A percentile compares a stretch with the other conserved stretches of the same genome.
Evolutionary conservation across 176 grass and related monocot species (phyloP).

Genomic region (Zizania latifolia): DNA sequence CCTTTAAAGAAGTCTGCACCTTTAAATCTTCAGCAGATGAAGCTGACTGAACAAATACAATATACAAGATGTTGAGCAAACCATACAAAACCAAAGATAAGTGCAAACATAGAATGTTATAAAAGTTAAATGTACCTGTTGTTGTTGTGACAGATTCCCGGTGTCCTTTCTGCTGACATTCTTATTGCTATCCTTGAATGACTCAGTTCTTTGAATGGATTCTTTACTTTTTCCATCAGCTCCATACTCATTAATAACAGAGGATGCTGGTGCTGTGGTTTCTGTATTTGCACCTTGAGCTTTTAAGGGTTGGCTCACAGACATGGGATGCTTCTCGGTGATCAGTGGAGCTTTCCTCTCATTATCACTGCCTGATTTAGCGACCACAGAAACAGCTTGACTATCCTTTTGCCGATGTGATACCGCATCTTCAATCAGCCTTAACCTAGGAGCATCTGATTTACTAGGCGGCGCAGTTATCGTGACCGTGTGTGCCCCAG

Average conservation of each 20-base stretch:
- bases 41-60: slow-evolving; percentile 47
- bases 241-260: slow-evolving; percentile 17
- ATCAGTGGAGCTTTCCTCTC: slow-evolving; percentile 25
- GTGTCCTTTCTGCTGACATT: slow-evolving; percentile 35
- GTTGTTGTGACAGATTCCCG: slow-evolving; percentile 37
- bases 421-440: slow-evolving; percentile 21
- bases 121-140: slow-evolving; percentile 41
- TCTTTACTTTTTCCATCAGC: slow-evolving; percentile 53
- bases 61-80: slow-evolving; percentile 13
- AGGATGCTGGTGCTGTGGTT: background rate
- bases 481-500: slow-evolving; percentile 30
- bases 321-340: slow-evolving; percentile 21
- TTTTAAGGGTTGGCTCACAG: slow-evolving; percentile 9
- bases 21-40: slow-evolving; percentile 39
- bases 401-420: slow-evolving; percentile 23
- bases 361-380: slow-evolving; percentile 28
- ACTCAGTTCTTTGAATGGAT: slow-evolving; percentile 41
- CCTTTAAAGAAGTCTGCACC: slow-evolving; percentile 24
- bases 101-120: background rate
- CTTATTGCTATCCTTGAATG: slow-evolving; percentile 62
- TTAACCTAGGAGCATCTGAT: slow-evolving; percentile 46
- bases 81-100: background rate
- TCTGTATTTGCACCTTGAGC: slow-evolving; percentile 16
- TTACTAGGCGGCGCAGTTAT: slow-evolving; percentile 45
- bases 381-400: slow-evolving; percentile 26